A percentile compares a stretch with the other conserved stretches of the same genome.
These are phyloP conservation scores for Diaporthe humulicola DNA, from an alignment of 2,329 filamentous ascomycete genomes.

Conservation along the genomic window DNA sequence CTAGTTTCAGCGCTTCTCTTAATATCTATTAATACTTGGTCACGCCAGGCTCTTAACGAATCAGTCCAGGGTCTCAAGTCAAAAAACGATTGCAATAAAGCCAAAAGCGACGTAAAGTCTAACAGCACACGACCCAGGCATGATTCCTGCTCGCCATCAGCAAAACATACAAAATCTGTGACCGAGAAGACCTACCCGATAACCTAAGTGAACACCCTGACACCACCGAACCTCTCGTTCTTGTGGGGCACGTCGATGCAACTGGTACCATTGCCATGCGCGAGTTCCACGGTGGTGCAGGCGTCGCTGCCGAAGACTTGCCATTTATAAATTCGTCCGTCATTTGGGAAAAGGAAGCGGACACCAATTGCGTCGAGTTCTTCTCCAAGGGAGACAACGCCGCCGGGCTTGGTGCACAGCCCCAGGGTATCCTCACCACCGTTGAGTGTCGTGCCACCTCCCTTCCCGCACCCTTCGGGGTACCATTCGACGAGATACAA, in stretches of 20 bases:
- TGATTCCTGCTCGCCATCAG: not conserved
- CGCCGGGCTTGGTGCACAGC: too few species aligned
- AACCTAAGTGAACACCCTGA: not conserved
- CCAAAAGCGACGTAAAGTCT: not conserved
- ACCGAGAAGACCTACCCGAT: not conserved
- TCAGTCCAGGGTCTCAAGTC: not conserved
- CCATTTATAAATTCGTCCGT: too few species aligned
- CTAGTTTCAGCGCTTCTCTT: not conserved
- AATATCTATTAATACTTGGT: not conserved
- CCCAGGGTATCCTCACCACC: too few species aligned
- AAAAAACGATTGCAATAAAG: not conserved
- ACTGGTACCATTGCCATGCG: not conserved
- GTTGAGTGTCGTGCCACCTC: not conserved
- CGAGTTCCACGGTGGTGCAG: not conserved
- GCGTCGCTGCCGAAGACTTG: too few species aligned
- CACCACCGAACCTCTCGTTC: not conserved
- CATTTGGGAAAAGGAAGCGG: too few species aligned
- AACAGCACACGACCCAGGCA: not conserved
- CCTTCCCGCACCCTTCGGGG: too few species aligned
- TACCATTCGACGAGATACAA: too few species aligned
- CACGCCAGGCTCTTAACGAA: not conserved
- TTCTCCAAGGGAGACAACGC: too few species aligned
- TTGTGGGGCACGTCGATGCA: not conserved
- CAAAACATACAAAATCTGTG: not conserved
- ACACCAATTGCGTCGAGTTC: too few species aligned